phyloP scores from a whole-genome alignment of 768 basidiomycete species.

The Lyophyllum shimeji region DNA sequence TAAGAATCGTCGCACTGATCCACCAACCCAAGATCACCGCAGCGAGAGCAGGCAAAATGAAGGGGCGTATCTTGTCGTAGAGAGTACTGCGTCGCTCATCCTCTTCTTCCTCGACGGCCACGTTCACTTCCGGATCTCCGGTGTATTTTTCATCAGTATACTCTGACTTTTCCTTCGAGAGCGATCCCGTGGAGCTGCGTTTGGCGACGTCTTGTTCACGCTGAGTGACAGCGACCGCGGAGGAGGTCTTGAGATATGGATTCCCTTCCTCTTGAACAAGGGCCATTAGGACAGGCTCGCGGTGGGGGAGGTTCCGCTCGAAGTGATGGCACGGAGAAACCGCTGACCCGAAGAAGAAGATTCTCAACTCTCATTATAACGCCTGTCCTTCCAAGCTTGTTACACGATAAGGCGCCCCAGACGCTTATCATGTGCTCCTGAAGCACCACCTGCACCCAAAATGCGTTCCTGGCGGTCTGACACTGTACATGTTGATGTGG shows the following conservation, averaged over 20 bases:
- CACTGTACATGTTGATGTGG: constrained; percentile 1
- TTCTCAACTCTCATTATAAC: neutral
- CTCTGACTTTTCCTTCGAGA: constrained; percentile 20
- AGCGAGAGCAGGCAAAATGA: constrained; percentile 51
- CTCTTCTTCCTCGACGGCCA: constrained; percentile 6
- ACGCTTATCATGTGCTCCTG: constrained; percentile 1
- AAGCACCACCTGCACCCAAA: neutral
- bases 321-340: constrained; percentile 1
- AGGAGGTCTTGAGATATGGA: constrained; percentile 7
- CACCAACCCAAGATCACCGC: constrained; percentile 80
- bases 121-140: constrained; percentile 5
- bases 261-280: constrained; percentile 13
- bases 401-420: neutral
- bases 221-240: constrained; percentile 11
- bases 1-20: constrained; percentile 71
- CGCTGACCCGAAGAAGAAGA: neutral
- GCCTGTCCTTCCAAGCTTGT: neutral
- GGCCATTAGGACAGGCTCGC: constrained; percentile 6
- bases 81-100: neutral
- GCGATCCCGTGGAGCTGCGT: constrained; percentile 22
- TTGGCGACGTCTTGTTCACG: constrained; percentile 14
- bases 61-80: constrained; percentile 33
- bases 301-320: neutral
- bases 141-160: constrained; percentile 11
- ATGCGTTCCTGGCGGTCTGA: neutral